Conservation (phyloP, 2,329 filamentous ascomycete genomes). For the Paecilomyces sp. region DNA sequence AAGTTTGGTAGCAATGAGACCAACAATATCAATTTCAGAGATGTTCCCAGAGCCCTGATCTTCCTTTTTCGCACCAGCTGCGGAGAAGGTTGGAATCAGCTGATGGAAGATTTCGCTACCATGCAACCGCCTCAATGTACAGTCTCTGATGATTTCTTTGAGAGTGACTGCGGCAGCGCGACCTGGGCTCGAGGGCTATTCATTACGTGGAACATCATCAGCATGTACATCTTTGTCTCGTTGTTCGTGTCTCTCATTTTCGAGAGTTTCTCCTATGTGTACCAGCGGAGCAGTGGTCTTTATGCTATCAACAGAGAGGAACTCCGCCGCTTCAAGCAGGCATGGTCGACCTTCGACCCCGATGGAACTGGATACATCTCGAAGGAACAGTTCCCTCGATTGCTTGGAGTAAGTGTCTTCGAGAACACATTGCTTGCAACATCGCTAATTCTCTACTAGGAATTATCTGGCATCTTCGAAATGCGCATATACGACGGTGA, state of each 20-base stretch:
- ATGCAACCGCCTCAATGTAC: constrained; percentile 79
- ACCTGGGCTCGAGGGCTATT: constrained; percentile 85
- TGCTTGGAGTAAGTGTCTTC: constrained; percentile 60
- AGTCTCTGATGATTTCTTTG: constrained; percentile 62
- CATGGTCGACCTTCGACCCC: constrained; percentile 93
- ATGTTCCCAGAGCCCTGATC: constrained; percentile 87
- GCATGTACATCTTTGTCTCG: constrained; percentile 99
- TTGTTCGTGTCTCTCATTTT: constrained; percentile 98
- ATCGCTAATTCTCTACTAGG: constrained; percentile 29
- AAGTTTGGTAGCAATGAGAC: constrained; percentile 69
- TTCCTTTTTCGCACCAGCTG: constrained; percentile 88
- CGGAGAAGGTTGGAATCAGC: constrained; percentile 91
- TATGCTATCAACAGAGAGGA: constrained; percentile 87
- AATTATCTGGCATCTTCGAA: constrained; percentile 90
- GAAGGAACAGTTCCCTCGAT: constrained; percentile 79
- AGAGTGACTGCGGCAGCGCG: constrained; percentile 87
- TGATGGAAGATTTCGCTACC: constrained; percentile 92
- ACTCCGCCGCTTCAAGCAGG: constrained; percentile 94
- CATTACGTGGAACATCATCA: constrained; percentile 96
- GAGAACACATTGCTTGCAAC: constrained; percentile 5
- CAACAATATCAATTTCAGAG: constrained; percentile 84
- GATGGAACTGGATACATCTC: constrained; percentile 85
- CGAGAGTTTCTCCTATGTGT: constrained; percentile 98
- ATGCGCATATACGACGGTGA: constrained; percentile 94
- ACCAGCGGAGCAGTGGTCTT: constrained; percentile 90